Percentiles rank a stretch among this genome's conserved stretches.
Conservation (phyloP, 78 protist species). For the Neovahlkampfia damariscottae region DNA sequence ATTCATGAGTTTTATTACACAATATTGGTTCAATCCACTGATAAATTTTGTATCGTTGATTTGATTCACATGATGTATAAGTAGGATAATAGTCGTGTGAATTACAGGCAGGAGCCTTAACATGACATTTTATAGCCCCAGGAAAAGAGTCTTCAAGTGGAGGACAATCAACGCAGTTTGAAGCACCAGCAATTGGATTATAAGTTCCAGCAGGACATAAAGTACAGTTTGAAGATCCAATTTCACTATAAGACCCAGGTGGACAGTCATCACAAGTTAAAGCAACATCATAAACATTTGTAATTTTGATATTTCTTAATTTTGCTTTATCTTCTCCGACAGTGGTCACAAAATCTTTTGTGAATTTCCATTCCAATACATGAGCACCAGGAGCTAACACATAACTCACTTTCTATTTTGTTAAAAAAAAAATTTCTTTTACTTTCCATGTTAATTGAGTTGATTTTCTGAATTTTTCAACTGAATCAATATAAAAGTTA, state of each 20-base stretch:
- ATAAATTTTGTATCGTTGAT: background rate
- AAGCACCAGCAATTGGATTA: background rate
- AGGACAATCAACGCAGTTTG: background rate
- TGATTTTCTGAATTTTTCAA: no score
- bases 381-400: no score
- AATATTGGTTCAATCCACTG: background rate
- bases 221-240: background rate
- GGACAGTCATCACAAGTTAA: background rate
- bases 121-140: background rate
- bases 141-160: background rate
- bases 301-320: background rate
- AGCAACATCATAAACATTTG: background rate
- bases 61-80: background rate
- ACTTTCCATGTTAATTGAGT: no score
- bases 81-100: background rate
- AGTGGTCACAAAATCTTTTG: background rate
- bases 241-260: background rate
- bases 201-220: background rate
- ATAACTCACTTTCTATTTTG: no score
- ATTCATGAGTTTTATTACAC: background rate
- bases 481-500: no score
- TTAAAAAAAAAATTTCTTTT: no score
- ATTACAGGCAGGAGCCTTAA: background rate
- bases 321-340: background rate
- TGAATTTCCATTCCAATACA: no score